Evolutionary conservation across 768 basidiomycete genomes (phyloP), one percentile per base, ranked within the genome.

Genomic region (Macrolepiota fuliginosa): DNA sequence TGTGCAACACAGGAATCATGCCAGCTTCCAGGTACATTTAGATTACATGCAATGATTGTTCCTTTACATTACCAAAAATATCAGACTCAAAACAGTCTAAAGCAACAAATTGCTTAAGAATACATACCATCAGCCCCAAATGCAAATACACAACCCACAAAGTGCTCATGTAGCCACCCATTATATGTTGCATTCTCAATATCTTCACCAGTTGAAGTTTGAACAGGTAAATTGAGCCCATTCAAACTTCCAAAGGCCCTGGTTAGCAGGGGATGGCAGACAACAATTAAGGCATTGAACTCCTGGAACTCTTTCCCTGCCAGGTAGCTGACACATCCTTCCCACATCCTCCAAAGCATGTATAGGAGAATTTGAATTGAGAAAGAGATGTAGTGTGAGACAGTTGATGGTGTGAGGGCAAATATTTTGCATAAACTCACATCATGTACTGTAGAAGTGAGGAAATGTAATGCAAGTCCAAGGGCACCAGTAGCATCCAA

Each of bases 1-100:
- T 64, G 66, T 1, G 80, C 77, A 61, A 82, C 73, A 24, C 66
- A 70, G 6, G 78, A 71, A 62, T 83, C 77, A 66, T 83, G 82
- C 81, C 80, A 83, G 63, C 80, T 81, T 7, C 80, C 78, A 0
- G 79, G 80, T 0, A 73, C 70, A 68, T 82, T 82, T 13, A 76
- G 51, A 22, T 67, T 64, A 9, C 64, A 67, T 7, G 66, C 69
- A 67, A 81, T 75, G 7, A 81, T 71, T 6, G 62, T 17, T 17
- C 45, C 45, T 46, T 13, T 46, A 15, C 37, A 1, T n/a, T n/a
- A n/a, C n/a, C n/a, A n/a, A n/a, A n/a, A n/a, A n/a, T n/a, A n/a
- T n/a, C n/a, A n/a, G n/a, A n/a, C n/a, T n/a, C n/a, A n/a, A n/a
- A 45, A 46, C 17, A 11, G 7, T 46, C 1, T 1, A 17, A 17